Conservation (phyloP, 2,329 filamentous ascomycete species). For the Diaporthe sp. region DNA sequence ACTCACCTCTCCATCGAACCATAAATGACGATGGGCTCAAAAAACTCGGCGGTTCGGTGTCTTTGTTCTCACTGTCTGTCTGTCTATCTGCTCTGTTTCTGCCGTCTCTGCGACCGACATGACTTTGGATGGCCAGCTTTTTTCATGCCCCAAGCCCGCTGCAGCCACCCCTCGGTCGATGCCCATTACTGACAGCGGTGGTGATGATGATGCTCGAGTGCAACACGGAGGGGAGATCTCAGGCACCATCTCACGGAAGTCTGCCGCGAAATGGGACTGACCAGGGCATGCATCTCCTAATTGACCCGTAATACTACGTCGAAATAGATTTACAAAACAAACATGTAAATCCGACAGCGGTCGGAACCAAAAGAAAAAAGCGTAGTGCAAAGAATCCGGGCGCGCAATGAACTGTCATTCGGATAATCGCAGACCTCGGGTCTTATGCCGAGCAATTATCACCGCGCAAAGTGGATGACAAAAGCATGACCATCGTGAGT, state of each 20-base stretch:
- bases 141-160: slow-evolving; percentile 1
- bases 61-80: background rate
- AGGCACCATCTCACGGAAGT: slow-evolving; percentile 25
- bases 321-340: slow-evolving; percentile 3
- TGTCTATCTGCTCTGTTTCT: background rate
- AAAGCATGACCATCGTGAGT: slow-evolving; percentile 4
- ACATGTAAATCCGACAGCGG: background rate
- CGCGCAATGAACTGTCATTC: background rate
- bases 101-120: slow-evolving; percentile 15
- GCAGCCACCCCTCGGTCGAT: slow-evolving; percentile 1
- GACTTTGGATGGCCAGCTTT: slow-evolving; percentile 16
- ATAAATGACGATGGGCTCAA: slow-evolving; percentile 8
- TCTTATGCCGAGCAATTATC: slow-evolving; percentile 3
- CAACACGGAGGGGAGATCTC: slow-evolving; percentile 9
- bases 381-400: background rate
- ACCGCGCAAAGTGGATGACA: slow-evolving; percentile 6
- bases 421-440: background rate
- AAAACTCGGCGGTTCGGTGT: slow-evolving; percentile 14
- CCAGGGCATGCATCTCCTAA: background rate
- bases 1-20: slow-evolving; percentile 20
- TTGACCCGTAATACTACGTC: background rate
- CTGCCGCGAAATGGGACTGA: background rate
- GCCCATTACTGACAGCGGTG: background rate
- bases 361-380: background rate
- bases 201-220: background rate